Base-by-base conservation (phyloP, 129 eudicot genomes). In the Smallanthus sonchifolius region DNA sequence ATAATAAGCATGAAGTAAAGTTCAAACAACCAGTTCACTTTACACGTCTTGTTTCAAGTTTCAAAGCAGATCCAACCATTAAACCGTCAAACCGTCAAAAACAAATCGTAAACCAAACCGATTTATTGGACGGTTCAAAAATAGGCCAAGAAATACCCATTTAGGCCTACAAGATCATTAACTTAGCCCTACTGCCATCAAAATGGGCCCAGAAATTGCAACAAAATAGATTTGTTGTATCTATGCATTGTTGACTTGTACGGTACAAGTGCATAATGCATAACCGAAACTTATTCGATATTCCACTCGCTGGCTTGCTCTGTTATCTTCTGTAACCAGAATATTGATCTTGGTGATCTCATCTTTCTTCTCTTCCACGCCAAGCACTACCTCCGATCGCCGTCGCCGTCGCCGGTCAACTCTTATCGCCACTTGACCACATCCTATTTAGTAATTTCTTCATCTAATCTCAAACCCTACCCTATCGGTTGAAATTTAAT, bases 301-400 rank as follows among this genome's bases (percentile, higher is more conserved):
- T 61, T 24, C 76, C 52, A 69, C 63, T 51, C 76, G 81, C 81
- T 78, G 82, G 64, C 82, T 49, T 38, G 40, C 34, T 70, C 65
- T 37, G 11, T 59, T 38, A 70, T 70, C 77, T 62, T 59, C 47
- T 61, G 42, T 59, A 8, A 48, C 82, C 76, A 71, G 75, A 70
- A 70, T 70, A 76, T 77, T 77, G 71, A 77, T 77, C 82, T 48
- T 37, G 7, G 34, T 62, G 60, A 48, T 57, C 73, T 45, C 39
- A 54, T 42, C 82, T 49, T 48, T 48, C 75, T 24, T 38, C 16
- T 68, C 59, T 34, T 63, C 20, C 76, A 24, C 82, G 70, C 70
- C 65, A 61, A 77, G 32, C 57, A 57, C 61, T 5, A 34, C n/a
- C 69, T 67, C 67, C 75, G 80, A 67, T 75, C 72, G 40, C 72